phyloP scores from a whole-genome alignment of 2,329 filamentous ascomycete genomes.

The Phoma sp. region DNA sequence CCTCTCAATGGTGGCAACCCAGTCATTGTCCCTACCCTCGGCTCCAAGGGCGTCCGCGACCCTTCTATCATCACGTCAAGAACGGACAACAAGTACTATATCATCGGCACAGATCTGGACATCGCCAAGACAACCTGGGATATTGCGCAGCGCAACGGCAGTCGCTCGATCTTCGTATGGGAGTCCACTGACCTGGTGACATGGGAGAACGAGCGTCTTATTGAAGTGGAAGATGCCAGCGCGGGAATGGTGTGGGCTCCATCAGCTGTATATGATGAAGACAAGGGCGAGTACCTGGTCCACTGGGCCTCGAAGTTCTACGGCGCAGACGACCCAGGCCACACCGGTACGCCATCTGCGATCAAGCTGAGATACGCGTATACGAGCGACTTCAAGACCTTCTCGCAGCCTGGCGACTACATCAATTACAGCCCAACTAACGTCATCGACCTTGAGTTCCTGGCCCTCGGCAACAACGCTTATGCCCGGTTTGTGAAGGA shows the following conservation, averaged over 20 bases:
- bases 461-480: conserved; percentile 51
- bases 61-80: conserved; percentile 56
- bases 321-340: conserved; percentile 53
- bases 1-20: conserved; percentile 58
- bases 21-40: conserved; percentile 57
- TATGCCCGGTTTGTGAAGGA: conserved; percentile 64
- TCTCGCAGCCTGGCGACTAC: conserved; percentile 58
- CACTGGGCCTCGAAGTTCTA: conserved; percentile 59
- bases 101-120: conserved; percentile 61
- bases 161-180: conserved; percentile 62
- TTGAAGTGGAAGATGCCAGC: conserved; percentile 58
- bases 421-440: conserved; percentile 57
- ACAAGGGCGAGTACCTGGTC: conserved; percentile 54
- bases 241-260: conserved; percentile 67
- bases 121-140: conserved; percentile 62
- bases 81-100: conserved; percentile 61
- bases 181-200: conserved; percentile 59
- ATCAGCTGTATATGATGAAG: conserved; percentile 60
- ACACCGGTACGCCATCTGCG: conserved; percentile 54
- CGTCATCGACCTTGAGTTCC: conserved; percentile 64
- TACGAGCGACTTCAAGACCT: conserved; percentile 62
- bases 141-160: conserved; percentile 58
- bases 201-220: conserved; percentile 57
- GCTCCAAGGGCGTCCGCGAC: conserved; percentile 61
- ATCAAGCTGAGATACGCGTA: conserved; percentile 61